A percentile compares a stretch with the other conserved stretches of the same genome.
Conservation (phyloP, 129 eudicot genomes). For the Calendula officinalis region DNA sequence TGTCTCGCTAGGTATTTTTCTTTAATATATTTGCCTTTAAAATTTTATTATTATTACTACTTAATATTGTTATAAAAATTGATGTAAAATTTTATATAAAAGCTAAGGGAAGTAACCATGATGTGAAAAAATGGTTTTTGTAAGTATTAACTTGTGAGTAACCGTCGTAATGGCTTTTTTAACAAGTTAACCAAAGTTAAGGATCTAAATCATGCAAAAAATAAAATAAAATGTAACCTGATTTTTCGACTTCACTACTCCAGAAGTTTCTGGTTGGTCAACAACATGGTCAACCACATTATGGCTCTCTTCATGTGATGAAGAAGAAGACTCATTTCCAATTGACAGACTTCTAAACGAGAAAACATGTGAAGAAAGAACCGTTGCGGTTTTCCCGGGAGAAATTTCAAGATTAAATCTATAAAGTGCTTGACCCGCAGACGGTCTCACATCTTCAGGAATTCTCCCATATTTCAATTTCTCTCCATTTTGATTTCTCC, state of each 20-base stretch:
- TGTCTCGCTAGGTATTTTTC: too few species aligned
- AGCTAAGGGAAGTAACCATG: too few species aligned
- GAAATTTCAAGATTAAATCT: slow-evolving; percentile 72
- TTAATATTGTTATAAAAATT: too few species aligned
- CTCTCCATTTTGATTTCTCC: slow-evolving; percentile 92
- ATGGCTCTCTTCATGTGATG: slow-evolving; percentile 42
- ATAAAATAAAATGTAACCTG: slow-evolving; percentile 54
- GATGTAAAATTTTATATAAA: too few species aligned
- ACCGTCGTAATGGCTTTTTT: too few species aligned
- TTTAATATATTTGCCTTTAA: too few species aligned
- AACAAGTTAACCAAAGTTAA: too few species aligned
- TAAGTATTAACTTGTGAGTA: too few species aligned
- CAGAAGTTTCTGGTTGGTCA: slow-evolving; percentile 50
- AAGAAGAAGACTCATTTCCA: slow-evolving; percentile 35
- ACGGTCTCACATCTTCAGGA: slow-evolving; percentile 85
- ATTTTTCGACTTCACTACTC: slow-evolving; percentile 33
- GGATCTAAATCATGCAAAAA: too few species aligned
- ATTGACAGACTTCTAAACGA: slow-evolving; percentile 74
- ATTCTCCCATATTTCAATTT: slow-evolving; percentile 93
- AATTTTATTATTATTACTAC: too few species aligned
- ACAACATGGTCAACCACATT: slow-evolving; percentile 27
- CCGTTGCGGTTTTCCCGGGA: slow-evolving; percentile 61
- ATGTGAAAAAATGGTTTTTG: too few species aligned
- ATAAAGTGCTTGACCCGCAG: slow-evolving; percentile 94
- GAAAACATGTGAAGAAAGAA: slow-evolving; percentile 89